A percentile compares a stretch with the other conserved stretches of the same genome.
Evolutionary conservation across 164 flowering plant genomes (phyloP).

Genomic region (Nymphaea thermarum): DNA sequence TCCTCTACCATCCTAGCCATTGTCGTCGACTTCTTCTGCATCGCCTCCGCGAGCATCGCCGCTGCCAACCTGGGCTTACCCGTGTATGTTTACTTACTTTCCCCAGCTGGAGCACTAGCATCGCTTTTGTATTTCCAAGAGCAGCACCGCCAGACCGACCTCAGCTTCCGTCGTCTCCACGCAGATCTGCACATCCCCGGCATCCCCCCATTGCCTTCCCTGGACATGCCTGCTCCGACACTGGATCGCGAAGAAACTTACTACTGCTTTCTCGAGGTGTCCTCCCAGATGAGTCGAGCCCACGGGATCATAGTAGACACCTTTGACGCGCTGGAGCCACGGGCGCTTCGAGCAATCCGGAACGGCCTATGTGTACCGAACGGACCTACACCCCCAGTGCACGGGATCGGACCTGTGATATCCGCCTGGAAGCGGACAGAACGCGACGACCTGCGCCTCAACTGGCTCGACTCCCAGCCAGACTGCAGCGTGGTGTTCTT

Average conservation of each 20-base stretch:
- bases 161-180: conserved; percentile 6
- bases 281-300: background rate
- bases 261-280: background rate
- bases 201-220: conserved; percentile 11
- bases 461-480: conserved; percentile 34
- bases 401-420: conserved; percentile 19
- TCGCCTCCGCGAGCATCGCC: conserved; percentile 9
- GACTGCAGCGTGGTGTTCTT: conserved; percentile 27
- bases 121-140: conserved; percentile 10
- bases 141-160: background rate
- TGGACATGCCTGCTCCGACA: conserved; percentile 9
- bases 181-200: conserved; percentile 11
- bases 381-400: conserved; percentile 8
- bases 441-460: conserved; percentile 12
- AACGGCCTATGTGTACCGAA: conserved; percentile 4
- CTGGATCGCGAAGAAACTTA: conserved; percentile 10
- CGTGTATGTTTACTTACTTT: conserved; percentile 12
- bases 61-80: conserved; percentile 16
- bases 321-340: conserved; percentile 15
- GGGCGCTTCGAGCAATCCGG: conserved; percentile 6
- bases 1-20: conserved; percentile 11
- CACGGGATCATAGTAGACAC: conserved; percentile 23
- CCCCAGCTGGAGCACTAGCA: conserved; percentile 6
- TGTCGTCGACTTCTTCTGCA: conserved; percentile 27
- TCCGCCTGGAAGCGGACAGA: background rate